phyloP scores from a whole-genome alignment of 2,329 filamentous ascomycete species.

The Exophiala bonariae region DNA sequence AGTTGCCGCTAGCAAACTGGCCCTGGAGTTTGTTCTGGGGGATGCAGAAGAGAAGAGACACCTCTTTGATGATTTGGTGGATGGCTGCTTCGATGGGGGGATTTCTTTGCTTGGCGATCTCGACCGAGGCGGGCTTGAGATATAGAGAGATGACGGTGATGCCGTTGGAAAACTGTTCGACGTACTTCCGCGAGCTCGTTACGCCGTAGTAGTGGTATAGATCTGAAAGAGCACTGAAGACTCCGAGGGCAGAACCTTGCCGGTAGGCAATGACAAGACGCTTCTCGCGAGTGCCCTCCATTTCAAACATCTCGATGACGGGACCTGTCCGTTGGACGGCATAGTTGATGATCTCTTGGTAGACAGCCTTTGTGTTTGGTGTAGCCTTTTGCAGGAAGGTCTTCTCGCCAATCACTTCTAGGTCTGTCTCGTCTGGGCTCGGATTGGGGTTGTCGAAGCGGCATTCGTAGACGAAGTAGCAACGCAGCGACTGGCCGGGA shows the following conservation, averaged over 20 bases:
- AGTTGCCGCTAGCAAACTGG: slow-evolving; percentile 79
- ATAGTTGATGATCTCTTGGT: slow-evolving; percentile 87
- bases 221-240: slow-evolving; percentile 94
- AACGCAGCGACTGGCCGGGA: slow-evolving; percentile 81
- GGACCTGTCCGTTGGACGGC: slow-evolving; percentile 84
- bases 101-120: slow-evolving; percentile 55
- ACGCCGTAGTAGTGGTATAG: slow-evolving; percentile 98
- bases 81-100: slow-evolving; percentile 92
- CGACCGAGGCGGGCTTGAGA: slow-evolving; percentile 69
- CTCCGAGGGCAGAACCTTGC: slow-evolving; percentile 82
- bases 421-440: slow-evolving; percentile 73
- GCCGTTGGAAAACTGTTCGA: slow-evolving; percentile 98
- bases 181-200: slow-evolving; percentile 94
- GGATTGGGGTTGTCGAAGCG: slow-evolving; percentile 79
- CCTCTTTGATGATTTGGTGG: slow-evolving; percentile 98
- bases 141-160: slow-evolving; percentile 97
- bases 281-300: slow-evolving; percentile 88
- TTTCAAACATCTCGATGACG: slow-evolving; percentile 97
- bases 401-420: slow-evolving; percentile 89
- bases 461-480: slow-evolving; percentile 99
- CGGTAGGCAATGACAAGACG: slow-evolving; percentile 92
- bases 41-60: slow-evolving; percentile 94
- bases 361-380: slow-evolving; percentile 90
- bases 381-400: slow-evolving; percentile 96
- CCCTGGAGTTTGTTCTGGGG: slow-evolving; percentile 94